Evolutionary conservation across 139 green algal species (phyloP), one percentile per base, ranked within the genome.

Genomic region (Tetraselmis striata): DNA sequence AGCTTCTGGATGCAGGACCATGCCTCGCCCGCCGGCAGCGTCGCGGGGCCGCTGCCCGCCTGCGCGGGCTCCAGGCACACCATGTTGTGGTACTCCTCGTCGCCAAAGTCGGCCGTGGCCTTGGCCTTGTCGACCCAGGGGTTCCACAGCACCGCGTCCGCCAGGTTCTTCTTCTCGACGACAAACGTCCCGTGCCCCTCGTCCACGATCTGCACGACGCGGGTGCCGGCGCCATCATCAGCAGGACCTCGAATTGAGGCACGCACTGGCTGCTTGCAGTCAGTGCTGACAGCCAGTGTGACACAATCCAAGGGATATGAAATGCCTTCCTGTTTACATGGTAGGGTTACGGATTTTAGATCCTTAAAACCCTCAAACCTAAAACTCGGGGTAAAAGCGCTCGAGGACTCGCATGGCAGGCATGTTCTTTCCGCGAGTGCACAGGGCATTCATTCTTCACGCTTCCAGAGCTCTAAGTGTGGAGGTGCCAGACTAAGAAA

Each of bases 101-200:
- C 89, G 0, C 88, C 91, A 88, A 97, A 92, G 89, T 97, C 93
- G 1, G 81, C 84, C 87, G 93, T 93, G 26, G 84, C 80, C 23
- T 84, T 83, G 0, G 89, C 85, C 83, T 95, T 95, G 5, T 90
- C 90, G 1, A 91, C 76, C 89, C 91, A 95, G 2, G 93, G 93
- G 85, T 95, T 96, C 93, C 93, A 97, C 2, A 97, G 85, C 25
- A 97, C 91, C 23, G 90, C 90, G 81, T 97, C 93, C 2, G 89
- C 88, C 30, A 95, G 91, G 67, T 84, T 86, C 1, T 78, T 31
- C 82, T 93, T 94, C 27, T 84, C 59, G 0, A 96, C 77, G 27
- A 83, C 77, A 1, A 94, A 76, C 18, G 30, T 31, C 0, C 67
- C 59, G 1, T 59, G 78, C 30, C 81, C 84, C 2, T 75, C 79